Percentiles rank a stretch among this genome's conserved stretches.
Conservation (phyloP, 1,139 yeast genomes). For the Candida albicans region DNA sequence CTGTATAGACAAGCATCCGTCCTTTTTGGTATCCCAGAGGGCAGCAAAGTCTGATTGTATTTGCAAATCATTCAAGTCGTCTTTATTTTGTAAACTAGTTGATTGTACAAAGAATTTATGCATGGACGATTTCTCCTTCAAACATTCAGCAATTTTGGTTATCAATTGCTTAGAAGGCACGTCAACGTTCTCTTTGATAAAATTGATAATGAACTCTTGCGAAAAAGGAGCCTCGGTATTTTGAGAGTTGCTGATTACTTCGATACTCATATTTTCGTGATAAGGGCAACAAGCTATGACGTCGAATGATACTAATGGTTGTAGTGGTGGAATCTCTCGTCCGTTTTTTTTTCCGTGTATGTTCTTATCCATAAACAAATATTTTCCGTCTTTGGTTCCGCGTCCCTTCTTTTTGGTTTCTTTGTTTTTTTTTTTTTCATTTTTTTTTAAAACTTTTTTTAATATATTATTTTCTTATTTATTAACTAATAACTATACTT, state of each 20-base stretch:
- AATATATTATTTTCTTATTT: conserved; percentile 7
- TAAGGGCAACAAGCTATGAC: neutral
- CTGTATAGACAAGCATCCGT: conserved; percentile 32
- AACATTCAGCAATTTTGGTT: conserved; percentile 16
- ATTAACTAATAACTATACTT: conserved; percentile 7
- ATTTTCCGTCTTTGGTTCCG: neutral
- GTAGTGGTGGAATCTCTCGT: neutral
- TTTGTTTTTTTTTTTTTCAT: neutral
- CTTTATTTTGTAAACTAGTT: conserved; percentile 15
- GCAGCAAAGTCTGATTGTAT: conserved; percentile 34
- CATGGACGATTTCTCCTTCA: conserved; percentile 35
- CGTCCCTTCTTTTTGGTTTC: neutral
- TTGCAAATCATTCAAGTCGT: conserved; percentile 16
- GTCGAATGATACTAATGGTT: no score
- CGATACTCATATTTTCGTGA: conserved; percentile 1
- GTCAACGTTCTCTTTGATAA: conserved; percentile 4
- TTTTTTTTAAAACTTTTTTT: conserved; percentile 3
- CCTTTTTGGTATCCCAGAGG: conserved; percentile 40
- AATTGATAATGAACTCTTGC: conserved; percentile 12
- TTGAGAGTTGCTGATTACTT: conserved; percentile 8
- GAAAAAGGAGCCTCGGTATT: conserved; percentile 15
- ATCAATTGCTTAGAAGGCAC: conserved; percentile 7
- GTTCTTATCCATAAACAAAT: neutral
- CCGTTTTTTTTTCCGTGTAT: neutral
- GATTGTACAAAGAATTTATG: conserved; percentile 36